Evolutionary conservation across 768 basidiomycete species (phyloP), one percentile per base, ranked within the genome.

Genomic region (Pleurotus tuber-regium): DNA sequence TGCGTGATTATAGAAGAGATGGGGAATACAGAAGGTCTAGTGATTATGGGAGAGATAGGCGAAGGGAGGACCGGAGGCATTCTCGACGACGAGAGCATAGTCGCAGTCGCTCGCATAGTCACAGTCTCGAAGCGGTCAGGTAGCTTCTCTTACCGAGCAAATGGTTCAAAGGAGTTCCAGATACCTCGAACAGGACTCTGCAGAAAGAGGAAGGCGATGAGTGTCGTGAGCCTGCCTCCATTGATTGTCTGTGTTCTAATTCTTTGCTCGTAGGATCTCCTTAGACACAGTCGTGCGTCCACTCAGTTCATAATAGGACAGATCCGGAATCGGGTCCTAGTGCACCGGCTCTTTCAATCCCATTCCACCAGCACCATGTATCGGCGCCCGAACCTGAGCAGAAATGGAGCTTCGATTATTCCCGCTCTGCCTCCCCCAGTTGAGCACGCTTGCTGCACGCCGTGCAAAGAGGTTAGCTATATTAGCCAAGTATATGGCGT

Each of bases 151-250:
- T 46, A 18, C 19, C 57, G 50, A 4, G 58, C 59, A 8, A 54
- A 47, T 46, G 54, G 43, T 38, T 49, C 51, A n/a, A 61, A 60
- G 4, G 61, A 57, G 44, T 21, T 51, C 61, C 53, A 48, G 57
- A 35, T 33, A 52, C 55, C 54, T 54, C 3, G 63, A 53, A 42
- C 58, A 66, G 10, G 78, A 79, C 47, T 80, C 82, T 10, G 89
- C 91, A 58, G 86, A 70, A 65, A 59, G 89, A 93, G 72, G 93
- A 95, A 77, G 92, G 89, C 76, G 93, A 96, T 30, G 92, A 94
- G 70, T 88, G 93, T 74, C 66, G 66, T 66, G 59, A 63, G 55
- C 49, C 48, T 48, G 44, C 16, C 30, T 29, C 11, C 10, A 31
- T 19, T 31, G 38, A 19, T 41, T 46, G n/a, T 55, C 46, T 50